Base-by-base conservation (phyloP, 169 alveolate species). In the Plasmodium adleri region DNA sequence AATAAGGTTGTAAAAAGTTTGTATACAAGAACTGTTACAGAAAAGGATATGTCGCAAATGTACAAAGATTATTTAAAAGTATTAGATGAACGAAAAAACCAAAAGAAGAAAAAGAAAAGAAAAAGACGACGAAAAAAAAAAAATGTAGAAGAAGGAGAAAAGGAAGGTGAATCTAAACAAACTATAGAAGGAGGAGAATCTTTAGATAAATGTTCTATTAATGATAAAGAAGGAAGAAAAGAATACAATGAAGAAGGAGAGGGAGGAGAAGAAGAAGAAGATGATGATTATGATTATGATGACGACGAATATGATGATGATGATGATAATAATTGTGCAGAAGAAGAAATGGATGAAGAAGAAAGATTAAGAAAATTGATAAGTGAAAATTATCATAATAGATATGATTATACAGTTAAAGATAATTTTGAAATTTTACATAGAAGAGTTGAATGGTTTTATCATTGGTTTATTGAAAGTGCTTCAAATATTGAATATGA, bases 401-500 rank as follows among this genome's bases (percentile, higher is more conserved):
- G 32, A 67, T 75, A 71, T 87, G 91, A 67, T 20, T 90, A 59
- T 39, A 72, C 73, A 66, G 50, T 74, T 32, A 91, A 71, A 60
- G 47, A 24, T 2, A 74, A 75, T 45, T 80, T 74, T 24, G 88
- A 74, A 60, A 12, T 72, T 7, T 70, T 92, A 5, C 95, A 92
- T 58, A 39, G 95, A 24, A 88, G 92, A 39, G 83, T 92, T 20
- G 95, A 92, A 66, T 92, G 95, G 95, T 88, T 88, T 43, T 92
- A 85, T 62, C 95, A 92, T 26, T 92, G 95, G 95, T 92, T 92
- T 22, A 92, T 92, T 20, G 95, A 92, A 74, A 87, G 93, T 28
- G 94, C 92, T 15, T 92, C 95, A 10, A 89, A 92, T 59, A 92
- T 92, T 20, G 91, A 88, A 13, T 63, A 87, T 15, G 95, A 92